phyloP scores from a whole-genome alignment of 192 early-diverging fungal genomes.

The Geosiphon pyriformis region DNA sequence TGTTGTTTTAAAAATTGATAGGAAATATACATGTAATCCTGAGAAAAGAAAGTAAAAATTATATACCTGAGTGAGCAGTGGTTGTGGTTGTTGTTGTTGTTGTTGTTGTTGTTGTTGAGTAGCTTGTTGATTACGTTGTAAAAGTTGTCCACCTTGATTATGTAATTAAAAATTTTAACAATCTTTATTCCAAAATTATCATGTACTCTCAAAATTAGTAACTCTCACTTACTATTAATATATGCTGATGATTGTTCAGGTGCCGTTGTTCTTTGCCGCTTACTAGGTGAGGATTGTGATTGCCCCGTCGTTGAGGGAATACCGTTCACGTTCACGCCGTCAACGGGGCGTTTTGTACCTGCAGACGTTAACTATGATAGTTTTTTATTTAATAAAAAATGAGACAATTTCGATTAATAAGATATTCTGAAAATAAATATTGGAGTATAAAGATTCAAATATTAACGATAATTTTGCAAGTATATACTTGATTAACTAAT shows the following conservation, averaged over 20 bases:
- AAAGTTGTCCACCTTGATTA: background rate
- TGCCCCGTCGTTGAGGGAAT: background rate
- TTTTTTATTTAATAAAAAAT: no score
- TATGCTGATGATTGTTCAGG: background rate
- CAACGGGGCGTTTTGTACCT: background rate
- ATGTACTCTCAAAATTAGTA: background rate
- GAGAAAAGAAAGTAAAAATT: no score
- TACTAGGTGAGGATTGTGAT: background rate
- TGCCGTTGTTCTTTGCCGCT: background rate
- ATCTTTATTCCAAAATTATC: background rate
- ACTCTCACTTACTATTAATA: background rate
- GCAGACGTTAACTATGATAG: no score
- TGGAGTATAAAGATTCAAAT: no score
- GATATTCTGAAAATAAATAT: no score
- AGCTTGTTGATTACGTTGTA: background rate
- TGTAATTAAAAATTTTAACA: background rate
- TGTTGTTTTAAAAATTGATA: background rate
- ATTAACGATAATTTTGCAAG: no score
- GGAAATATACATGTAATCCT: no score
- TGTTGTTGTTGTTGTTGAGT: background rate
- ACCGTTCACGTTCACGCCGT: background rate
- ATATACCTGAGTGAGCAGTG: no score
- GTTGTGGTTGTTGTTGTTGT: no score
- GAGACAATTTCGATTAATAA: no score
- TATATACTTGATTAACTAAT: background rate